Evolutionary conservation across 306 rosid species (phyloP).

Genomic region (Datisca glomerata): DNA sequence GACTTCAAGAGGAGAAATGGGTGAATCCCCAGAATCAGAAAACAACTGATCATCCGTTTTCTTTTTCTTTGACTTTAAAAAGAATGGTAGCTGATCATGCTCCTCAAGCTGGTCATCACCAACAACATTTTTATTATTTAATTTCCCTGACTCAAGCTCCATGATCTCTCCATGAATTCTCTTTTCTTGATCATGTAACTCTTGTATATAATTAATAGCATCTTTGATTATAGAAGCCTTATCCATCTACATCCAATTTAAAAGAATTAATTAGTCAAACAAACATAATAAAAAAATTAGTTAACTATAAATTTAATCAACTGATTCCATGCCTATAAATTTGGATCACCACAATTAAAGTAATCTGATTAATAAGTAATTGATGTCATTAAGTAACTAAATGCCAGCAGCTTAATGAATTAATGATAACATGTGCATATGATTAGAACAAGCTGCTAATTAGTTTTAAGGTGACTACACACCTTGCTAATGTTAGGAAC

Average conservation of each 20-base stretch:
- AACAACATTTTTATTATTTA: conserved; percentile 17
- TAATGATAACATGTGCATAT: no score
- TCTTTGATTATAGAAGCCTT: conserved; percentile 93
- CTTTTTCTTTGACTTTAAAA: conserved; percentile 71
- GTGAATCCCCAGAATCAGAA: conserved; percentile 29
- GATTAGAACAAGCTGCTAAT: no score
- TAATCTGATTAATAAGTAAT: no score
- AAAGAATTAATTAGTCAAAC: no score
- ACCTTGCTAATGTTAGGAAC: conserved; percentile 98
- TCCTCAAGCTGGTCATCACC: conserved; percentile 40
- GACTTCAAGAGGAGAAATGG: conserved; percentile 53
- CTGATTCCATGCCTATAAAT: no score
- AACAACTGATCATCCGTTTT: conserved; percentile 24
- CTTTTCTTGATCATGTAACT: conserved; percentile 69
- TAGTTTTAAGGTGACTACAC: not conserved
- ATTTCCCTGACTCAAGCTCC: conserved; percentile 63
- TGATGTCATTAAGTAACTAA: no score
- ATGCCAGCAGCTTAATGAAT: no score
- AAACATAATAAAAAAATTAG: no score
- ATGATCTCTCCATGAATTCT: conserved; percentile 53
- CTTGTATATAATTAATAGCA: conserved; percentile 75
- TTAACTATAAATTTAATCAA: no score
- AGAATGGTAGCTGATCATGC: conserved; percentile 37
- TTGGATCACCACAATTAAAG: no score
- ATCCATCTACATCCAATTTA: conserved; percentile 53